Base-by-base conservation (phyloP, 140 eudicot species). In the Cichorium intybus region DNA sequence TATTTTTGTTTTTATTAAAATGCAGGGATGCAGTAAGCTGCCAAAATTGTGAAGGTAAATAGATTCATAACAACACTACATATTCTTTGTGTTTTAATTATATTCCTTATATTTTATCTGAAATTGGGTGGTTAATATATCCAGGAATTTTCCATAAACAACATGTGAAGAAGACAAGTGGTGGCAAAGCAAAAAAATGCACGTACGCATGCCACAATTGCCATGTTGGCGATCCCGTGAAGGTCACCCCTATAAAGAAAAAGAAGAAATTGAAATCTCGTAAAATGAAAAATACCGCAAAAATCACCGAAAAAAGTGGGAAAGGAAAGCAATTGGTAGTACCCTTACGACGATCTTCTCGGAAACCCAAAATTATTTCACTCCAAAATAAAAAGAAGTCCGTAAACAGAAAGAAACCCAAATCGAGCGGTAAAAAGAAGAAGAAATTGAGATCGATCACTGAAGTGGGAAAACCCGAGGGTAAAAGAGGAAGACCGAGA, bases 1-100 rank as follows among this genome's bases (percentile, higher is more conserved):
- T 68, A 34, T 27, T 39, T 35, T 68, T 62, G 43, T 29, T 49
- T 47, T 66, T 48, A n/a, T n/a, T n/a, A n/a, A n/a, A 58, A 43
- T 79, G 74, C 96, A 88, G 98, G 80, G 95, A 88, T 61, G 93
- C 98, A 33, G 79, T 88, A 70, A 83, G 84, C 80, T 92, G 98
- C 78, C 92, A 77, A 56, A 37, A 52, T 70, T 88, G 98, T 56
- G 77, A 83, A 83, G 98, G 98, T 92, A 85, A 76, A 26, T 57
- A 56, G 11, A 34, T 50, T 48, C 39, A 12, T n/a, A n/a, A n/a
- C n/a, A n/a, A 41, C 39, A 22, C 60, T 18, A 21, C 22, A 37
- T 23, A n/a, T 14, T 60, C 23, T 51, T 60, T 70, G 15, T 31
- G 52, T 41, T 28, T 24, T 31, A 24, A 24, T 6, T 41, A 10